Evolutionary conservation across 495 filamentous ascomycete genomes (phyloP), one percentile per base, ranked within the genome.

Genomic region (Xylaria acuta): DNA sequence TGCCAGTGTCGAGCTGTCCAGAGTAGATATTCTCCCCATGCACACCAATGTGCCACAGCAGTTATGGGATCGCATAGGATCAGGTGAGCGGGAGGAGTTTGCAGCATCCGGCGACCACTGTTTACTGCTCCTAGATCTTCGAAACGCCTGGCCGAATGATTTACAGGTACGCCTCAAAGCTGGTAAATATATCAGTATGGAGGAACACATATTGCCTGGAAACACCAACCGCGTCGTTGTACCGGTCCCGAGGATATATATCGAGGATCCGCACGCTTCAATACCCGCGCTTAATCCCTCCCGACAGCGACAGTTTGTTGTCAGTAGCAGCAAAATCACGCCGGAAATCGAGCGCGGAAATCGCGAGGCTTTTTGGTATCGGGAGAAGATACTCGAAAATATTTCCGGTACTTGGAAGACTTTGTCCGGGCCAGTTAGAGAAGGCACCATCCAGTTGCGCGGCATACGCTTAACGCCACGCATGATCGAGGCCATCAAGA

Each of bases 321-420:
- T 97, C 62, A 94, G 91, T 77, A 90, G 91, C 53, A 88, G 88
- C 72, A 93, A 93, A 73, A 86, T 93, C 62, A 90, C 92, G 0
- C 92, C 93, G 2, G 93, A 96, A 70, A 88, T 87, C 32, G 94
- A 98, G 80, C 88, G 91, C 43, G 88, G 90, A 8, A 91, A 86
- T 53, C 87, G 95, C 49, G 94, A 97, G 82, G 90, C 91, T 2
- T 97, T 97, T 80, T 97, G 95, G 95, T 97, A 94, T 82, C 88
- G 95, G 8, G 92, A 97, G 76, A 92, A 91, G 77, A 86, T 98
- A 2, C 86, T 98, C 12, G 92, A 92, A 71, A 84, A 85, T 27
- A 79, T 97, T 3, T 82, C 82, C 5, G 95, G 90, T 3, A 86
- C 83, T 2, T 98, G 95, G 95, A 87, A 84, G 41, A 91, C 93